These are phyloP conservation scores for Bocquillonia castaneifolia DNA, from an alignment of 441 rosid species.

Conservation along the genomic window DNA sequence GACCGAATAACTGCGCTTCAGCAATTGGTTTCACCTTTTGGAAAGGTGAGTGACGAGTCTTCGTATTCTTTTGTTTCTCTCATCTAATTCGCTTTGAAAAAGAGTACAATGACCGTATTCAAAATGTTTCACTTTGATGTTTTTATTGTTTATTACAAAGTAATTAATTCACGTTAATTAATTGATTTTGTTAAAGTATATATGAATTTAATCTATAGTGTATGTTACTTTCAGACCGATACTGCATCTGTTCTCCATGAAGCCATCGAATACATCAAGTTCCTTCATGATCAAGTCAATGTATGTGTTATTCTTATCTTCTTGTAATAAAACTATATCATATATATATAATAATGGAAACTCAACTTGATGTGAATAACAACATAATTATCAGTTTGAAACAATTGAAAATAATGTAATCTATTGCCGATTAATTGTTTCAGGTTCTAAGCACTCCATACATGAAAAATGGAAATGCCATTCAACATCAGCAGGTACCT, in stretches of 20 bases:
- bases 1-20: constrained; percentile 99
- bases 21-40: constrained; percentile 99
- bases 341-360: neutral
- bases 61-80: constrained; percentile 18
- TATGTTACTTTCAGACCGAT: constrained; percentile 64
- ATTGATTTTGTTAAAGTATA: constrained; percentile 11
- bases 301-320: constrained; percentile 46
- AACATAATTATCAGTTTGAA: constrained; percentile 9
- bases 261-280: constrained; percentile 92
- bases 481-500: constrained; percentile 57
- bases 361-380: neutral
- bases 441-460: constrained; percentile 49
- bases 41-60: constrained; percentile 70
- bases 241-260: constrained; percentile 98
- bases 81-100: too few relatives aligned
- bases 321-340: neutral
- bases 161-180: too few relatives aligned
- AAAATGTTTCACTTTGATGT: constrained; percentile 4
- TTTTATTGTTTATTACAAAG: constrained; percentile 16
- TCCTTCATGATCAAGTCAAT: constrained; percentile 85
- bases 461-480: constrained; percentile 31
- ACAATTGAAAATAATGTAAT: neutral
- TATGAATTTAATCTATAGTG: neutral
- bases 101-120: constrained; percentile 16
- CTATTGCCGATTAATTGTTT: constrained; percentile 16